Evolutionary conservation across 1,139 yeast species (phyloP).

Genomic region (Petasospora fabianii): DNA sequence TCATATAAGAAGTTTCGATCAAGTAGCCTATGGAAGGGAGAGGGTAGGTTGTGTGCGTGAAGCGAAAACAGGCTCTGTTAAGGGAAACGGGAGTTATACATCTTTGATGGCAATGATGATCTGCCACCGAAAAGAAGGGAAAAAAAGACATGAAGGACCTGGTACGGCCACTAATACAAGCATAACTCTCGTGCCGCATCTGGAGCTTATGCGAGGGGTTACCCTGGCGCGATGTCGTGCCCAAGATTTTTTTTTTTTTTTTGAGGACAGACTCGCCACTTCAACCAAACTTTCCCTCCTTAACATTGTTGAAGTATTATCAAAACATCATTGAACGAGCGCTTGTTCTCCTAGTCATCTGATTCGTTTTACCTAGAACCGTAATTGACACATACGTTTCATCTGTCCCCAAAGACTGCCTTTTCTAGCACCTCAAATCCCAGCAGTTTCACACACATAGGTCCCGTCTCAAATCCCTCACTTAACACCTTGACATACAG

Average conservation of each 20-base stretch:
- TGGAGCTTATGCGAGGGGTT: too few relatives aligned
- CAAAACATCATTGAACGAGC: too few relatives aligned
- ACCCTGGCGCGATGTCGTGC: not conserved
- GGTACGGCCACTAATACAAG: not conserved
- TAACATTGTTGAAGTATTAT: not conserved
- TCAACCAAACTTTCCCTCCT: not conserved
- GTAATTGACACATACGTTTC: too few relatives aligned
- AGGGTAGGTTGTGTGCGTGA: not conserved
- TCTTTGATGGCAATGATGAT: not conserved
- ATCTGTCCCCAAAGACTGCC: too few relatives aligned
- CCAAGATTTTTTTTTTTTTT: not conserved
- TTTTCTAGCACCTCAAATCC: not conserved
- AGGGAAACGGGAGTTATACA: not conserved
- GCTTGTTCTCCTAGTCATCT: too few relatives aligned
- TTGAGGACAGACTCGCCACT: not conserved
- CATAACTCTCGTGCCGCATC: too few relatives aligned
- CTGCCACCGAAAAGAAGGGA: not conserved
- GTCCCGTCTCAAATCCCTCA: not conserved
- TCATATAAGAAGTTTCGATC: conserved; percentile 44
- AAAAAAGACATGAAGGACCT: not conserved
- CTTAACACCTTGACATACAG: not conserved
- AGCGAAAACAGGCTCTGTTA: not conserved
- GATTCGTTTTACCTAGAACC: too few relatives aligned
- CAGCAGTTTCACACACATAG: not conserved
- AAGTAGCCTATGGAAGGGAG: not conserved